Evolutionary conservation across 2,329 filamentous ascomycete species (phyloP).

Genomic region (Boeremia lycopersici): DNA sequence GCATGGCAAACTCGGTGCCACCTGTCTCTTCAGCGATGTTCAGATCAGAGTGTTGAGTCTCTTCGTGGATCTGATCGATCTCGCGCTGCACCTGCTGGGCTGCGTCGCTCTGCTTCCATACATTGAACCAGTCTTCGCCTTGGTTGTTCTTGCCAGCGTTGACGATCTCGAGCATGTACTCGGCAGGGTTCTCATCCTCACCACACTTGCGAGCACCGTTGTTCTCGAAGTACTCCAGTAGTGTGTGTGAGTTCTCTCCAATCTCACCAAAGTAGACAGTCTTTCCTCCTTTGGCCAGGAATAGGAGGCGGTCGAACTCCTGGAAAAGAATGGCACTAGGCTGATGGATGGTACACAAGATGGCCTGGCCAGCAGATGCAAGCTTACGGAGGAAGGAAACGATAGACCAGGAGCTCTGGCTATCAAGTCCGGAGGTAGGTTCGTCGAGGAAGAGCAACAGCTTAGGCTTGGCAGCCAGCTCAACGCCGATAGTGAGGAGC

Average conservation of each 20-base stretch:
- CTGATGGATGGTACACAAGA: conserved; percentile 57
- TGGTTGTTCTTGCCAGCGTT: conserved; percentile 40
- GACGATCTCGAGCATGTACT: conserved; percentile 71
- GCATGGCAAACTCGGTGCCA: conserved; percentile 53
- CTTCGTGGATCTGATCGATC: conserved; percentile 49
- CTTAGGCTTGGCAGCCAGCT: conserved; percentile 71
- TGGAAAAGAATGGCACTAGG: conserved; percentile 54
- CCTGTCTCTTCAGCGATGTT: conserved; percentile 41
- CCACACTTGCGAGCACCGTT: conserved; percentile 67
- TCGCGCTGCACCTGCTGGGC: conserved; percentile 40
- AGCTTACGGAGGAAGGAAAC: conserved; percentile 67
- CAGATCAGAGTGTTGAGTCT: conserved; percentile 36
- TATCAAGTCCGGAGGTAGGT: conserved; percentile 64
- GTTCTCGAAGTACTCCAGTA: conserved; percentile 62
- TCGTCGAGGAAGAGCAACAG: conserved; percentile 68
- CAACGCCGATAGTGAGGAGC: conserved; percentile 73
- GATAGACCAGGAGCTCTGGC: conserved; percentile 65
- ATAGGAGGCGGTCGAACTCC: conserved; percentile 53
- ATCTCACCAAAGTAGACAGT: conserved; percentile 57
- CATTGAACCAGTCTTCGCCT: conserved; percentile 48
- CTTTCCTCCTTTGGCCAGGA: conserved; percentile 52
- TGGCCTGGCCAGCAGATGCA: conserved; percentile 54
- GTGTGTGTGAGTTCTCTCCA: conserved; percentile 49
- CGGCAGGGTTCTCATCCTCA: conserved; percentile 72
- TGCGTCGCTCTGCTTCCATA: conserved; percentile 44